Evolutionary conservation across 176 grass and related monocot species (phyloP).

Genomic region (Zea mays): DNA sequence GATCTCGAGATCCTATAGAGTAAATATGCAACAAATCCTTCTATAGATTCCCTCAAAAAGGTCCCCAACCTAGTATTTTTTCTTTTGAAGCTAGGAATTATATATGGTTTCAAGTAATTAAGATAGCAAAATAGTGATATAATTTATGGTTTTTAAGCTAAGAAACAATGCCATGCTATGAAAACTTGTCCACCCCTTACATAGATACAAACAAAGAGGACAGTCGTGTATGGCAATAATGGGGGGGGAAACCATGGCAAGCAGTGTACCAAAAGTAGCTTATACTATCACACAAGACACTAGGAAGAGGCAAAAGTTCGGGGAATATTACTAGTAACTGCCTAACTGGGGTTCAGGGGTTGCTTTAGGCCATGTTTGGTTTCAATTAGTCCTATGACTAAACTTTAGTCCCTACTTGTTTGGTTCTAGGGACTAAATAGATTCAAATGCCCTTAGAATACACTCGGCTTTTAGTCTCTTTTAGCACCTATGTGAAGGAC

Average conservation of each 20-base stretch:
- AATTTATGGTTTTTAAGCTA: not conserved
- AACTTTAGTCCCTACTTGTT: too few species aligned
- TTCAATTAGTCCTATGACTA: too few species aligned
- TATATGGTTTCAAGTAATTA: not conserved
- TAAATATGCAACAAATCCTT: not conserved
- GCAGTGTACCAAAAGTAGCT: not conserved
- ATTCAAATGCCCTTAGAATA: too few species aligned
- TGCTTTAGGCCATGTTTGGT: too few species aligned
- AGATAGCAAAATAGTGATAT: too few species aligned
- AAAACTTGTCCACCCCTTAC: not conserved
- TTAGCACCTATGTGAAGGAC: too few species aligned
- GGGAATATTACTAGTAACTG: not conserved
- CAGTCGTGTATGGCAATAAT: not conserved
- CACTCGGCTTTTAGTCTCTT: too few species aligned
- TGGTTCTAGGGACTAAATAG: too few species aligned
- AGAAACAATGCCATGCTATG: not conserved
- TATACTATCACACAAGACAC: conserved; percentile 11
- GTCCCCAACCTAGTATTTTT: not conserved
- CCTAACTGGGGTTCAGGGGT: not conserved
- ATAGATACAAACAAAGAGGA: not conserved
- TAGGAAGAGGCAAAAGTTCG: not conserved
- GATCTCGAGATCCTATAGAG: not conserved
- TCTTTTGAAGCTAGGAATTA: not conserved
- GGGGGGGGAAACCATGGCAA: not conserved
- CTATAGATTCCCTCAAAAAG: not conserved